Evolutionary conservation across 352 stramenopile genomes (phyloP), one percentile per base, ranked within the genome.

Genomic region (Pilasporangium apinafurcum): DNA sequence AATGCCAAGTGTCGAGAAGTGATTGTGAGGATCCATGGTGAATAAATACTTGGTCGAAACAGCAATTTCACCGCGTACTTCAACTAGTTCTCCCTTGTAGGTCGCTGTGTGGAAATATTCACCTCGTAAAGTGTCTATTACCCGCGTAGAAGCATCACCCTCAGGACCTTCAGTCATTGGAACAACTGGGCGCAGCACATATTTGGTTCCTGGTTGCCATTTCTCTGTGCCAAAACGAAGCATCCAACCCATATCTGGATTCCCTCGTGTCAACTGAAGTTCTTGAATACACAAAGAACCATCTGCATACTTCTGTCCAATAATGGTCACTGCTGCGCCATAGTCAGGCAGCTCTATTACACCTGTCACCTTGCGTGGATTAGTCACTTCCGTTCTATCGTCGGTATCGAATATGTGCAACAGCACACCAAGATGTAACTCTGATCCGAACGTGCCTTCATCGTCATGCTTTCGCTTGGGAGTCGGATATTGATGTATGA

Each of bases 151-250:
- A n/a, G 32, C 13, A n/a, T n/a, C n/a, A n/a, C n/a, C n/a, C n/a
- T n/a, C n/a, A n/a, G n/a, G n/a, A n/a, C n/a, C n/a, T n/a, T n/a
- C n/a, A n/a, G n/a, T n/a, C n/a, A n/a, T n/a, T n/a, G n/a, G n/a
- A 14, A 13, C 29, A 12, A 61, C 28, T 5, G 62, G 61, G 0
- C 34, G 58, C 12, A 96, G 55, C 12, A 56, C 62, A 48, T 95
- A 96, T 51, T 85, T 86, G 8, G 83, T 92, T 3, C 84, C 86
- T 5, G 86, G 81, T 20, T 92, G 81, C 84, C 84, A 96, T 41
- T 83, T 85, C 43, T 93, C 79, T 6, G 58, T 76, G 5, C 84
- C 86, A 56, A 96, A 96, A 8, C 83, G 75, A 51, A 92, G 42
- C 29, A 62, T 75, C 86, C 86, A 96, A 9, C 84, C 86, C 76